These are phyloP conservation scores for Pistacia integerrima DNA, from an alignment of 345 rosid species.

Conservation along the genomic window DNA sequence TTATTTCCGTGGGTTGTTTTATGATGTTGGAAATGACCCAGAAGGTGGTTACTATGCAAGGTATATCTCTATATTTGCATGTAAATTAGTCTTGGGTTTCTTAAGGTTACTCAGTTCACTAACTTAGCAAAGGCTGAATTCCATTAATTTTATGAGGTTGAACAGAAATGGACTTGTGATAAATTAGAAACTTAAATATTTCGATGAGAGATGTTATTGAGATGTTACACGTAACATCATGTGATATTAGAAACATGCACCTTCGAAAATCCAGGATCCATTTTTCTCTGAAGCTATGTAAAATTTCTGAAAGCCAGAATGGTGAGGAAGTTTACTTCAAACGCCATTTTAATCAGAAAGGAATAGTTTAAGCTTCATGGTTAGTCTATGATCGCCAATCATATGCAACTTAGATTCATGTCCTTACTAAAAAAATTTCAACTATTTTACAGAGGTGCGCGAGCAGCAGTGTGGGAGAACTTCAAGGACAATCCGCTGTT, in stretches of 20 bases:
- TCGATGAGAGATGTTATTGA: constrained; percentile 2
- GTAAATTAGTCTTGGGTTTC: constrained; percentile 8
- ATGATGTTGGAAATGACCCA: constrained; percentile 96
- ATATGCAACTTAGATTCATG: not conserved
- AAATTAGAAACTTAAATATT: not conserved
- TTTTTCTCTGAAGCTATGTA: not conserved
- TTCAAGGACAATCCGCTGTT: constrained; percentile 94
- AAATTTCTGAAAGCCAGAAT: not conserved
- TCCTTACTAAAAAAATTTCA: constrained; percentile 11
- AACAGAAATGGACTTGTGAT: not conserved
- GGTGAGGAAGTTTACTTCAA: not conserved
- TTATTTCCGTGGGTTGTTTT: constrained; percentile 95
- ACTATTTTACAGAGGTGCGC: constrained; percentile 70
- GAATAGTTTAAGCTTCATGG: not conserved
- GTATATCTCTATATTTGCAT: constrained; percentile 38
- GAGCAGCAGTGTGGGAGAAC: constrained; percentile 99
- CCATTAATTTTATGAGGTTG: not conserved
- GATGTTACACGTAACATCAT: no score
- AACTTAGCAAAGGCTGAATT: not conserved
- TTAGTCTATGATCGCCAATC: not conserved
- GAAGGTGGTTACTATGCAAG: constrained; percentile 99
- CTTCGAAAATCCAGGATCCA: no score
- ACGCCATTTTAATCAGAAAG: not conserved
- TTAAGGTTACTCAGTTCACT: not conserved
- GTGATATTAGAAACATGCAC: no score